Evolutionary conservation across 352 stramenopile species (phyloP).

Genomic region (Pythium brassicae): DNA sequence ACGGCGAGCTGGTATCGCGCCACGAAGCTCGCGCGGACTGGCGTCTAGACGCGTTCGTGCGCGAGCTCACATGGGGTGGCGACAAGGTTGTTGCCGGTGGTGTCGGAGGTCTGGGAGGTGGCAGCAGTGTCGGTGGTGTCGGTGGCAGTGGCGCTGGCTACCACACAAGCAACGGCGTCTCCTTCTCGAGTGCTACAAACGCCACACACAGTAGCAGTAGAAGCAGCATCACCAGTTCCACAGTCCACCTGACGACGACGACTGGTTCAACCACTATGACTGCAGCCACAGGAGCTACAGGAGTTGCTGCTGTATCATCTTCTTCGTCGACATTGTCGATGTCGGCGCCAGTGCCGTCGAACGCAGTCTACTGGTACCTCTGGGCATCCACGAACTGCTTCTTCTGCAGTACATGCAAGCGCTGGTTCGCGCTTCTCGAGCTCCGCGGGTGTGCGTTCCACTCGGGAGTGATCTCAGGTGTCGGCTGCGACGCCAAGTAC

Average conservation of each 20-base stretch:
- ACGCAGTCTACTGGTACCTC: constrained; percentile 73
- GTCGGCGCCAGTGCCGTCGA: constrained; percentile 38
- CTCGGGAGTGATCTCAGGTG: constrained; percentile 28
- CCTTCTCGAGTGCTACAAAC: not conserved
- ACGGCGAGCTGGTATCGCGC: constrained; percentile 41
- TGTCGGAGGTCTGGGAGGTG: too few relatives aligned
- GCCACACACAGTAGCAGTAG: too few relatives aligned
- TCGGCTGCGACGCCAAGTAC: constrained; percentile 38
- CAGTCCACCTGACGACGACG: too few relatives aligned
- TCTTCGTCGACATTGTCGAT: too few relatives aligned
- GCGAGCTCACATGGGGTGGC: constrained; percentile 20
- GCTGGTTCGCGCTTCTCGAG: constrained; percentile 36
- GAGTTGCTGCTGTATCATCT: too few relatives aligned
- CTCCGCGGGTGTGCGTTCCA: constrained; percentile 45
- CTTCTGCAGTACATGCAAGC: constrained; percentile 41
- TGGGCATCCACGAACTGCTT: constrained; percentile 67
- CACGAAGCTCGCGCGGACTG: constrained; percentile 42
- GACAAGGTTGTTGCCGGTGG: constrained; percentile 14
- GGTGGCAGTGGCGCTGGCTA: too few relatives aligned
- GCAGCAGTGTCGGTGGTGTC: too few relatives aligned
- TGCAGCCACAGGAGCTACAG: too few relatives aligned
- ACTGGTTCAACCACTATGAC: too few relatives aligned
- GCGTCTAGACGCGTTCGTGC: constrained; percentile 41
- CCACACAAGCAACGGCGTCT: too few relatives aligned
- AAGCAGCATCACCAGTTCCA: too few relatives aligned